A percentile compares a stretch with the other conserved stretches of the same genome.
These are phyloP conservation scores for Calcarisporium arbuscula DNA, from an alignment of 2,329 filamentous ascomycete genomes.

Conservation along the genomic window DNA sequence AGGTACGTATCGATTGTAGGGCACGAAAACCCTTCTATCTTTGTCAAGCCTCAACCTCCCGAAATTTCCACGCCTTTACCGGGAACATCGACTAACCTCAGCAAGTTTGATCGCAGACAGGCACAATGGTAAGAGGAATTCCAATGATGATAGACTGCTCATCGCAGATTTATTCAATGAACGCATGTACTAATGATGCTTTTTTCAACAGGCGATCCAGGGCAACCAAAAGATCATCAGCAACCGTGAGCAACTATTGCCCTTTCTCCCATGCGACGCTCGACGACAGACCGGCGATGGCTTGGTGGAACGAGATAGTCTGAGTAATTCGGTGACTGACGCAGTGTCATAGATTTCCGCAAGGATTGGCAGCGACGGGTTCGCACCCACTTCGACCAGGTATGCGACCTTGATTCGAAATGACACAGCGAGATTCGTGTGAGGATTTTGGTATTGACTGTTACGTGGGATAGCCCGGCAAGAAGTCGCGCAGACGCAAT, in stretches of 20 bases:
- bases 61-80: slow-evolving; percentile 33
- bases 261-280: slow-evolving; percentile 19
- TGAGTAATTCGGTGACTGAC: slow-evolving; percentile 34
- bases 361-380: slow-evolving; percentile 99
- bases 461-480: slow-evolving; percentile 64
- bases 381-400: slow-evolving; percentile 99
- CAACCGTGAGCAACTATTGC: slow-evolving; percentile 72
- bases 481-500: slow-evolving; percentile 88
- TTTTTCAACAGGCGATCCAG: slow-evolving; percentile 76
- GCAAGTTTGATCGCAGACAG: slow-evolving; percentile 46
- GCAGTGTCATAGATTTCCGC: slow-evolving; percentile 70
- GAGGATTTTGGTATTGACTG: slow-evolving; percentile 26
- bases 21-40: slow-evolving; percentile 36
- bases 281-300: too few species aligned
- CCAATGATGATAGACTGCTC: too few species aligned
- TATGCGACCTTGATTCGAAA: slow-evolving; percentile 40
- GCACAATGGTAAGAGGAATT: slow-evolving; percentile 43
- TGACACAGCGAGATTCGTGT: slow-evolving; percentile 6
- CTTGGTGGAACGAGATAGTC: slow-evolving; percentile 9
- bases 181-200: slow-evolving; percentile 27
- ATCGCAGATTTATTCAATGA: too few species aligned
- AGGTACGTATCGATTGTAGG: slow-evolving; percentile 29
- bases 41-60: slow-evolving; percentile 32
- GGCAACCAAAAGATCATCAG: slow-evolving; percentile 98
- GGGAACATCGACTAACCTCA: slow-evolving; percentile 35